Evolutionary conservation across 2,329 filamentous ascomycete species (phyloP).

Genomic region (Colletotrichum somersetense): DNA sequence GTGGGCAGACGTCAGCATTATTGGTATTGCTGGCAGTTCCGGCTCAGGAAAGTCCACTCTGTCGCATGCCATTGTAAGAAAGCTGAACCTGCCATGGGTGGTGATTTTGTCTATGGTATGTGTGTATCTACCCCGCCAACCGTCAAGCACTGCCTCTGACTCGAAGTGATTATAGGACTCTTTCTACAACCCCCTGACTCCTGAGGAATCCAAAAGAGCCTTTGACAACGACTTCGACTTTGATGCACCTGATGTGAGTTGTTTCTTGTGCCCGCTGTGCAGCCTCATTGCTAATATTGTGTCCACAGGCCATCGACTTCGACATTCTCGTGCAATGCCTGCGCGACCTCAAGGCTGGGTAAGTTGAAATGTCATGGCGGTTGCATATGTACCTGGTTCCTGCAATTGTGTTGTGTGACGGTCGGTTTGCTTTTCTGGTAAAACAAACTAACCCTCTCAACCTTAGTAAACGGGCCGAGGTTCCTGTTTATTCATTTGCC

Average conservation of each 20-base stretch:
- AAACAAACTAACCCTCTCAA: slow-evolving; percentile 1
- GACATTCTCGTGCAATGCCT: slow-evolving; percentile 85
- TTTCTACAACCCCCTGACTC: slow-evolving; percentile 91
- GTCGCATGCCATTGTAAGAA: slow-evolving; percentile 89
- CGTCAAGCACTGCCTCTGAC: slow-evolving; percentile 9
- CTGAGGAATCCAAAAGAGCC: slow-evolving; percentile 82
- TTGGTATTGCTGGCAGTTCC: slow-evolving; percentile 94
- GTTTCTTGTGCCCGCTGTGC: not conserved
- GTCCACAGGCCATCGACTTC: slow-evolving; percentile 84
- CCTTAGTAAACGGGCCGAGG: slow-evolving; percentile 85
- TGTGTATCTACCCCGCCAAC: slow-evolving; percentile 42
- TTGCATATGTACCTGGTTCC: slow-evolving; percentile 17
- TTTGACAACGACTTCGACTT: slow-evolving; percentile 96
- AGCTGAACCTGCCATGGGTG: slow-evolving; percentile 95
- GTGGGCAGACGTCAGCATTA: slow-evolving; percentile 96
- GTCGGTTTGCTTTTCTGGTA: not conserved
- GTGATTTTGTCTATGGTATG: slow-evolving; percentile 95
- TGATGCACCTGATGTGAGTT: slow-evolving; percentile 79
- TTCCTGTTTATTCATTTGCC: slow-evolving; percentile 95
- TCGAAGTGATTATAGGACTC: slow-evolving; percentile 75
- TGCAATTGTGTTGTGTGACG: too few relatives aligned
- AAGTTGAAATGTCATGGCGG: slow-evolving; percentile 49
- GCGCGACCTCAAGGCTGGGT: slow-evolving; percentile 92
- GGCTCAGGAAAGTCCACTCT: slow-evolving; percentile 96
- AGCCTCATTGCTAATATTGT: slow-evolving; percentile 10